A percentile compares a stretch with the other conserved stretches of the same genome.
Conservation (phyloP, 139 green algal genomes). For the Micromonas commoda region DNA sequence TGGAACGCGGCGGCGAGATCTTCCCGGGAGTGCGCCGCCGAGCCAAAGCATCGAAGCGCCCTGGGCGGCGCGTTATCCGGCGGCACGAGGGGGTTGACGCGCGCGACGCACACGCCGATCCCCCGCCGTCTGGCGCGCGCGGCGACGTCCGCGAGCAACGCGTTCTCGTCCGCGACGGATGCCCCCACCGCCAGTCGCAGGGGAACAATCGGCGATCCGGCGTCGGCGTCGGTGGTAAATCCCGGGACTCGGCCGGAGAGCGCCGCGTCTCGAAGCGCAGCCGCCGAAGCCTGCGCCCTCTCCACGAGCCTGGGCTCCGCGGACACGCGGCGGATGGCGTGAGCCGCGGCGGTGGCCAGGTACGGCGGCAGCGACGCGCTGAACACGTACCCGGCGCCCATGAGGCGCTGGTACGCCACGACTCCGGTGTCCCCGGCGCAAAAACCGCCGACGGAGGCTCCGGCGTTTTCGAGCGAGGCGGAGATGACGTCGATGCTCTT, state of each 20-base stretch:
- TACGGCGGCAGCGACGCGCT: conserved; percentile 90
- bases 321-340: conserved; percentile 3
- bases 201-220: conserved; percentile 15
- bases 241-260: background rate
- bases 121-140: background rate
- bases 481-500: conserved; percentile 78
- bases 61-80: background rate
- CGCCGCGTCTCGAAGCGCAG: background rate
- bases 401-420: conserved; percentile 43
- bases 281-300: background rate
- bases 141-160: background rate
- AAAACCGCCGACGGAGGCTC: conserved; percentile 82
- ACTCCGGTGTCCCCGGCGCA: conserved; percentile 70
- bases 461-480: conserved; percentile 70
- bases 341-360: conserved; percentile 52
- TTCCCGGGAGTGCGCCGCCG: background rate
- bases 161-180: background rate
- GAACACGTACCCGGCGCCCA: conserved; percentile 85
- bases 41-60: background rate
- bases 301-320: conserved; percentile 10
- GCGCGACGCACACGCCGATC: conserved; percentile 10
- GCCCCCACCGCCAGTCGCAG: background rate
- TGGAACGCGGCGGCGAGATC: background rate
- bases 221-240: conserved; percentile 12
- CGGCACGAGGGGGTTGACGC: background rate